Base-by-base conservation (phyloP, 2,329 filamentous ascomycete species). In the Emydomyces testavorans region DNA sequence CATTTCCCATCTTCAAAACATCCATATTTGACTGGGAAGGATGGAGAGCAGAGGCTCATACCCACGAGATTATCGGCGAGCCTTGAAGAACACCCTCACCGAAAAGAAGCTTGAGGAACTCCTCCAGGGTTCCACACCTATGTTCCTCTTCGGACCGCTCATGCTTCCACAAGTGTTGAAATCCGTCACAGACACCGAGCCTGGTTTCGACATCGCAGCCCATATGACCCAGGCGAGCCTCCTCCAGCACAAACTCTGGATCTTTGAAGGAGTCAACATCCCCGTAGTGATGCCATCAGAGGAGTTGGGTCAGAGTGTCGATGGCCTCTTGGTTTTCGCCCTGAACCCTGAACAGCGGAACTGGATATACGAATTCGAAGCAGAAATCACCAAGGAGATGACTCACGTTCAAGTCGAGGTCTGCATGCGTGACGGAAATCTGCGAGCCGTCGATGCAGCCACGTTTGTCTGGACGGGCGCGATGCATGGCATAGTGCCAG, bases 141-240 rank as follows among this genome's bases (percentile, higher is more conserved):
- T 61, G 16, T 64, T 64, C 49, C 49, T 64, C 43, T 60, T 60
- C 50, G 57, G 57, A 3, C 49, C 50, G 3, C 51, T 62, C 15
- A 61, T 62, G 61, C 54, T 64, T 6, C 62, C 62, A 6, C 58
- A 57, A 1, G 54, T 59, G 7, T 52, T 65, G 5, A 62, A 61
- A 31, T 57, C 58, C 38, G 51, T 56, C 39, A 54, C 57, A 23
- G 50, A 54, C n/a, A 29, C 54, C 6, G 35, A 51, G n/a, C 52
- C 57, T 39, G 10, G 23, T n/a, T 26, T 46, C 26, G 41, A 55
- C 16, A 54, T 62, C 31, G 44, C 52, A 16, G 39, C 35, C 21
- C 44, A 53, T 42, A 63, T 65, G 60, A 60, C 54, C 4, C 56
- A 53, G 10, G 61, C 58, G 16, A 59, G 50, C 5, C 49, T 64